Evolutionary conservation across 1,284 basidiomycete species (phyloP), one percentile per base, ranked within the genome.

Genomic region (Tilletia indica): DNA sequence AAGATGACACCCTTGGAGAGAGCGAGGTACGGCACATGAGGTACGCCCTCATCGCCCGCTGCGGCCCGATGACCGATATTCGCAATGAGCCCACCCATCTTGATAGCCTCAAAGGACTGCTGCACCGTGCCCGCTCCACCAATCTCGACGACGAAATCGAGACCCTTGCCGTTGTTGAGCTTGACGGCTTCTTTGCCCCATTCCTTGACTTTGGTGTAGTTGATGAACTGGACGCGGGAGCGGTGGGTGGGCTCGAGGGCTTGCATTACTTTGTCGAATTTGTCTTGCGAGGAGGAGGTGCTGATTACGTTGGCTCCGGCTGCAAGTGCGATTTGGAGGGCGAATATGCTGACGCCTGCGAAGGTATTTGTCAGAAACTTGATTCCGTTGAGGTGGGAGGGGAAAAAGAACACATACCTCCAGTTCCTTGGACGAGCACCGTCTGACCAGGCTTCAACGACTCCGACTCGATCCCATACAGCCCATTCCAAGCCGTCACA

Each of bases 221-320:
- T 90, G 74, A 78, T 73, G 54, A 74, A 76, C 64, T 72, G 71
- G 54, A 79, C 68, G 12, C 77, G 74, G 61, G 74, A 68, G n/a
- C 71, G 73, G 39, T 49, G 77, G 42, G 80, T 76, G 38, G 82
- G 75, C 21, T 75, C 73, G 39, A 85, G 71, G 2, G 84, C 76
- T 8, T 45, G n/a, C 16, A 71, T 56, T 0, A 80, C 84, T 45
- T 78, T 77, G 45, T 82, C 77, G 34, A 86, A 81, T 81, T 91
- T 91, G 47, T 88, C 86, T 74, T 89, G 88, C 0, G 88, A 89
- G 0, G 89, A 89, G 0, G 88, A 89, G 0, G 89, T 90, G 34
- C 86, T 85, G 72, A 91, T 89, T 21, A 89, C 88, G 3, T 82
- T 87, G 2, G 89, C 89, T 14, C 90, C 89, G 0, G 87, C 86